Base-by-base conservation (phyloP, 257 asterid species). In the Fraxinus quadrangulata region DNA sequence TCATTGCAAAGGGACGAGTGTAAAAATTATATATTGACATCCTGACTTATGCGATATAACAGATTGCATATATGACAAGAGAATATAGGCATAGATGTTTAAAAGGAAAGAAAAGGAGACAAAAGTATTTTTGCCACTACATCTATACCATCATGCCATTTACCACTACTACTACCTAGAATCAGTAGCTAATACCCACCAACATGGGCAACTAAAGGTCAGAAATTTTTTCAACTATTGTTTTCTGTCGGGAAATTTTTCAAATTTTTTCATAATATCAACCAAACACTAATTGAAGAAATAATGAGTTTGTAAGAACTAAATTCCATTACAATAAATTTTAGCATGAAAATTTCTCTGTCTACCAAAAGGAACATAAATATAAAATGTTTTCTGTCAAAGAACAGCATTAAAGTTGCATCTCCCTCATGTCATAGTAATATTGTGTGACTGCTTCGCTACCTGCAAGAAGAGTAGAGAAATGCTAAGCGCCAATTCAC, bases 1-100 rank as follows among this genome's bases (percentile, higher is more conserved):
- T 76, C 21, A 74, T 36, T 4, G 37, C 68, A 84, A 26, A 28
- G 72, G 63, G 67, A 23, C 40, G 76, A 28, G 74, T 24, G 70
- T 54, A 84, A 72, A 21, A 77, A 80, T 81, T 79, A 77, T 66
- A 54, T 39, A 63, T 54, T 63, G 33, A 33, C 36, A 84, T 11
- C 65, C 33, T 59, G 37, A 75, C 76, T 23, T 77, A 47, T 70
- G 37, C 6, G 21, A 42, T 47, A 72, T 65, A 26, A 68, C 74
- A 47, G 79, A 69, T 26, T 24, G 80, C 77, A 77, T 73, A 72
- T 59, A 31, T 6, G 75, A 71, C 68, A 63, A 11, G 69, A 19
- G 14, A 2, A 63, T 24, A 63, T 3, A 26, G 69, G 19, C 17
- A 5, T 24, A 33, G 9, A 45, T 63, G 63, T 75, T 28, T 34